phyloP scores from a whole-genome alignment of 331 rosid genomes.

The Quercus lobata region DNA sequence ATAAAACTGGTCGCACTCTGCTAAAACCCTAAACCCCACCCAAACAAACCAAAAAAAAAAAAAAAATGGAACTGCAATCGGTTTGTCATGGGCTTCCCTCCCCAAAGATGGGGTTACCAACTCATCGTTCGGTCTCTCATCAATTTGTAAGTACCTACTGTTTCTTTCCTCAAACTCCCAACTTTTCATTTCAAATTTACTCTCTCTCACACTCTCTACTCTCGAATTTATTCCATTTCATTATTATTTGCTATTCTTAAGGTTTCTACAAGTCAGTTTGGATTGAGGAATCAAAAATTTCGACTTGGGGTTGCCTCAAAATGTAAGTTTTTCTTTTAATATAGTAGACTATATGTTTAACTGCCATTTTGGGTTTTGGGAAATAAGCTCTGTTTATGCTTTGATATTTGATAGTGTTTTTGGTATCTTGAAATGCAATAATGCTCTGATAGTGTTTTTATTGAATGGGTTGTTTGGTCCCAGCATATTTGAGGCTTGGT shows the following conservation, averaged over 20 bases:
- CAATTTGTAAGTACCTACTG: conserved; percentile 32
- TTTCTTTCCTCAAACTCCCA: not conserved
- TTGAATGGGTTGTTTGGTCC: not conserved
- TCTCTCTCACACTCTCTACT: not conserved
- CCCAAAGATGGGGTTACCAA: conserved; percentile 21
- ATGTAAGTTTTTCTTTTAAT: conserved; percentile 29
- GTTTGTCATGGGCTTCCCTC: conserved; percentile 54
- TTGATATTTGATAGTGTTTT: not conserved
- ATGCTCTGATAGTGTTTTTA: not conserved
- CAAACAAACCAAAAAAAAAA: too few species aligned
- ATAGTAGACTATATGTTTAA: not conserved
- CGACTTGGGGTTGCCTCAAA: conserved; percentile 27
- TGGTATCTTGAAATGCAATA: not conserved
- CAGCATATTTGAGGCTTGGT: conserved; percentile 27
- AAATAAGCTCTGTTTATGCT: not conserved
- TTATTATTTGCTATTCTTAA: not conserved
- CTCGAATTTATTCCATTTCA: not conserved
- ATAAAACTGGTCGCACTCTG: not conserved
- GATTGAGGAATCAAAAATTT: conserved; percentile 23
- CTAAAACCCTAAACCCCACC: conserved; percentile 54
- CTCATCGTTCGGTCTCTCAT: conserved; percentile 11
- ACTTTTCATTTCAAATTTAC: not conserved
- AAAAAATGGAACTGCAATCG: conserved; percentile 52
- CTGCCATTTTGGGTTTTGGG: not conserved
- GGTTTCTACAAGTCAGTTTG: conserved; percentile 21